Evolutionary conservation across 768 basidiomycete genomes (phyloP).

Genomic region (Pleurotus tuber-regium): DNA sequence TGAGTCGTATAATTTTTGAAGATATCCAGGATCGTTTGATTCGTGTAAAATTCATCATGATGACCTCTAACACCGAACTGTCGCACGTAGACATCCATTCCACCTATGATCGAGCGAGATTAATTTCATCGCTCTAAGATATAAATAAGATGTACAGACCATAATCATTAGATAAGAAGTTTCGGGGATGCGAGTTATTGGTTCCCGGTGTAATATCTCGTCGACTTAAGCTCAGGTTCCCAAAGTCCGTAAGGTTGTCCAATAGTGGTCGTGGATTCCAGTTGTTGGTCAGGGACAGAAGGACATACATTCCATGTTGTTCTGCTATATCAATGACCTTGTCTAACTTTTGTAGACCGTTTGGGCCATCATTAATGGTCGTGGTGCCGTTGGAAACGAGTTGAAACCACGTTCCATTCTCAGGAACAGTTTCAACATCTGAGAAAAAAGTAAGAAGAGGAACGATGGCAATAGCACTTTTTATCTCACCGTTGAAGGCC

Average conservation of each 20-base stretch:
- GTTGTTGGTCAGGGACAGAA: conserved; percentile 47
- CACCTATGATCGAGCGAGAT: conserved; percentile 35
- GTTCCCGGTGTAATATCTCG: conserved; percentile 19
- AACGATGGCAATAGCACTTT: neutral
- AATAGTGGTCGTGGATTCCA: conserved; percentile 37
- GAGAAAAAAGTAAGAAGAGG: conserved; percentile 4
- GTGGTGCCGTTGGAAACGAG: conserved; percentile 51
- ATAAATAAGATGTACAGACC: conserved; percentile 32
- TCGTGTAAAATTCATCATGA: conserved; percentile 62
- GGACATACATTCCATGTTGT: conserved; percentile 36
- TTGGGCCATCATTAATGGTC: conserved; percentile 45
- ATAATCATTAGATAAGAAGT: conserved; percentile 60
- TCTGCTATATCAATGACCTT: conserved; percentile 39
- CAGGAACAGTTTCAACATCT: conserved; percentile 54
- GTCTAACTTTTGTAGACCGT: conserved; percentile 46
- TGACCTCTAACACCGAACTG: conserved; percentile 35
- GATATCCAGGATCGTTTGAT: conserved; percentile 42
- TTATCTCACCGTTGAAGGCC: conserved; percentile 62
- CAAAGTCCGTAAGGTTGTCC: conserved; percentile 12
- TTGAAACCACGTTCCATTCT: conserved; percentile 65
- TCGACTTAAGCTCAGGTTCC: conserved; percentile 5
- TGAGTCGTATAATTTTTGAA: conserved; percentile 59
- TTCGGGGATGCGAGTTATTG: conserved; percentile 44
- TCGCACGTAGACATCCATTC: conserved; percentile 66
- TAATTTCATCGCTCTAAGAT: neutral